Conservation (phyloP, 2,329 filamentous ascomycete genomes). For the Colletotrichum sublineola region DNA sequence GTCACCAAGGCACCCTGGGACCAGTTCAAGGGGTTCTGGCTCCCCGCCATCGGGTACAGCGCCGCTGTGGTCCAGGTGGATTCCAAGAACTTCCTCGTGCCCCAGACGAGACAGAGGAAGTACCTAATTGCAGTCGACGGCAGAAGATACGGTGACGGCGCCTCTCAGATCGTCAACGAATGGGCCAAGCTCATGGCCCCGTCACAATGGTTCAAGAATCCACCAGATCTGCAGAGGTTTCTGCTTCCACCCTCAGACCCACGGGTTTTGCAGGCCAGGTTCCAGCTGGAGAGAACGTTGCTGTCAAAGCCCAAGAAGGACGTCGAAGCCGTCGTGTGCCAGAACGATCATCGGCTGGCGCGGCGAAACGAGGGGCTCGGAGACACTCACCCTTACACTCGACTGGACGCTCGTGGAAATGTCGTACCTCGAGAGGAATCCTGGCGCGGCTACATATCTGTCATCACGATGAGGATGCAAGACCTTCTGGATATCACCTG, state of each 20-base stretch:
- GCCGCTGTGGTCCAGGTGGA: slow-evolving; percentile 66
- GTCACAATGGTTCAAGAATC: slow-evolving; percentile 63
- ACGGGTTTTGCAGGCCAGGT: slow-evolving; percentile 63
- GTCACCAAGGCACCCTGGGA: slow-evolving; percentile 73
- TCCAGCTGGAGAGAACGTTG: slow-evolving; percentile 57
- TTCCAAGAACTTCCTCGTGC: slow-evolving; percentile 79
- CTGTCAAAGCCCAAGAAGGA: slow-evolving; percentile 49
- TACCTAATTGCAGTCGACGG: slow-evolving; percentile 71
- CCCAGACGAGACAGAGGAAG: slow-evolving; percentile 74
- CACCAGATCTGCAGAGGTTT: slow-evolving; percentile 72
- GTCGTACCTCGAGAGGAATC: slow-evolving; percentile 67
- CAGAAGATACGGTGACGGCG: slow-evolving; percentile 47
- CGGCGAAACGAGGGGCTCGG: slow-evolving; percentile 66
- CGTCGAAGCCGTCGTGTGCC: slow-evolving; percentile 68
- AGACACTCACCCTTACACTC: slow-evolving; percentile 67
- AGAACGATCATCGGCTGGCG: slow-evolving; percentile 69
- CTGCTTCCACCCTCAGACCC: slow-evolving; percentile 69
- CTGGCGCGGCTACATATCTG: slow-evolving; percentile 63
- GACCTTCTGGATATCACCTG: slow-evolving; percentile 76
- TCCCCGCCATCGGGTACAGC: slow-evolving; percentile 67
- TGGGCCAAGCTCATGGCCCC: slow-evolving; percentile 61
- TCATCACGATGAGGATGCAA: slow-evolving; percentile 70
- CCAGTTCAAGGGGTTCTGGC: slow-evolving; percentile 57
- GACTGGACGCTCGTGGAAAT: slow-evolving; percentile 67
- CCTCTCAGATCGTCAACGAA: slow-evolving; percentile 47